A percentile compares a stretch with the other conserved stretches of the same genome.
These are phyloP conservation scores for Lodderomyces theae DNA, from an alignment of 1,139 yeast species.

Conservation along the genomic window DNA sequence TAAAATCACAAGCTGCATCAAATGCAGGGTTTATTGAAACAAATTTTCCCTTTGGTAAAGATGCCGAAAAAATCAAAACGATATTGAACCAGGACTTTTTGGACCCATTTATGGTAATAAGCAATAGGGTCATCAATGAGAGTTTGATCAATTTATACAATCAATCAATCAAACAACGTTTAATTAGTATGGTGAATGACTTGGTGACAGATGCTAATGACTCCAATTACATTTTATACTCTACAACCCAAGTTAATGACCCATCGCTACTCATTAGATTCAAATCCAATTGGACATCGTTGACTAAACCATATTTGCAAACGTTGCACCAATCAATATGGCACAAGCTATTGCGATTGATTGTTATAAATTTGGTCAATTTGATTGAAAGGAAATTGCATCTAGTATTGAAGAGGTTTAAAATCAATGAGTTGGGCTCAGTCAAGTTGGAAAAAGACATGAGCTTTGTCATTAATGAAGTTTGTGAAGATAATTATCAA, in stretches of 20 bases:
- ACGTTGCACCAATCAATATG: slow-evolving; percentile 49
- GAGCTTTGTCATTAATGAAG: slow-evolving; percentile 66
- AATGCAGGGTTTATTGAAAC: slow-evolving; percentile 32
- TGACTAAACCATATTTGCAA: slow-evolving; percentile 65
- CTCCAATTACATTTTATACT: slow-evolving; percentile 31
- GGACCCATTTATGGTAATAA: slow-evolving; percentile 37
- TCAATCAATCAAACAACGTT: slow-evolving; percentile 52
- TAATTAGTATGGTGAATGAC: slow-evolving; percentile 49
- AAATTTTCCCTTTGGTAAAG: slow-evolving; percentile 57
- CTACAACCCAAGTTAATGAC: slow-evolving; percentile 31
- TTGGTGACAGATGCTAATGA: slow-evolving; percentile 55
- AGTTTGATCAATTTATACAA: slow-evolving; percentile 56
- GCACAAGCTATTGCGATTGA: slow-evolving; percentile 46
- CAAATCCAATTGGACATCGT: slow-evolving; percentile 58
- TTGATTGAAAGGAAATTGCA: slow-evolving; percentile 68
- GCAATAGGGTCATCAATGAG: slow-evolving; percentile 51
- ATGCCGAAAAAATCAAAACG: slow-evolving; percentile 39
- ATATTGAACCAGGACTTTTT: slow-evolving; percentile 38
- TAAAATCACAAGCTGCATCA: slow-evolving; percentile 13
- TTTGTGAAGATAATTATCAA: slow-evolving; percentile 60
- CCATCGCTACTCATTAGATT: slow-evolving; percentile 41
- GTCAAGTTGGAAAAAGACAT: slow-evolving; percentile 81
- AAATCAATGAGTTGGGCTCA: slow-evolving; percentile 79
- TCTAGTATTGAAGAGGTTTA: slow-evolving; percentile 53
- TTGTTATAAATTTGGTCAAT: slow-evolving; percentile 52